Conservation (phyloP, 2,329 filamentous ascomycete species). For the Epicoccum sorghinum region DNA sequence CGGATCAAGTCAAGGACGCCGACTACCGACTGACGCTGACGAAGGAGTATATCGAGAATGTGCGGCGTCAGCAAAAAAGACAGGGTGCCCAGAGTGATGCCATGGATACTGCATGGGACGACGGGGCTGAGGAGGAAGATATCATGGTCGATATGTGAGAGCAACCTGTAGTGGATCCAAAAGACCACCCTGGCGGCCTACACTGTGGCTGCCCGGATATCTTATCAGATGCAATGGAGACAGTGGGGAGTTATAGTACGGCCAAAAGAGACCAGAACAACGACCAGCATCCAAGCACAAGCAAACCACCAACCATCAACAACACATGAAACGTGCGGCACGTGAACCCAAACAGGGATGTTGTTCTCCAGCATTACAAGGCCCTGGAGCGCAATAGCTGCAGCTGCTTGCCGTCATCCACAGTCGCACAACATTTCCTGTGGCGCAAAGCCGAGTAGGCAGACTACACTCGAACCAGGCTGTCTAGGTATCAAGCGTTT, state of each 20-base stretch:
- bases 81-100: constrained; percentile 39
- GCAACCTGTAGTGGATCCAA: constrained; percentile 11
- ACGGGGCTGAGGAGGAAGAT: constrained; percentile 46
- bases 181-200: background rate
- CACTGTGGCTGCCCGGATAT: too few relatives aligned
- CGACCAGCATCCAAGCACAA: too few relatives aligned
- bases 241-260: too few relatives aligned
- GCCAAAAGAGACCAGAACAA: too few relatives aligned
- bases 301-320: constrained; percentile 17
- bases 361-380: too few relatives aligned
- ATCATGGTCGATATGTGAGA: constrained; percentile 47
- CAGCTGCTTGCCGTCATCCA: too few relatives aligned
- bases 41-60: constrained; percentile 63
- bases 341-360: constrained; percentile 15
- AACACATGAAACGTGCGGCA: constrained; percentile 35
- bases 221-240: too few relatives aligned
- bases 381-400: too few relatives aligned
- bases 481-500: too few relatives aligned
- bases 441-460: too few relatives aligned
- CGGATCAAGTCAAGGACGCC: constrained; percentile 59
- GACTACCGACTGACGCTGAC: constrained; percentile 63
- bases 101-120: constrained; percentile 48
- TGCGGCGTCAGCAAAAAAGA: constrained; percentile 56
- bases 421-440: too few relatives aligned
- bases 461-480: too few relatives aligned